Base-by-base conservation (phyloP, 352 stramenopile species). In the Phytophthora pistaciae region DNA sequence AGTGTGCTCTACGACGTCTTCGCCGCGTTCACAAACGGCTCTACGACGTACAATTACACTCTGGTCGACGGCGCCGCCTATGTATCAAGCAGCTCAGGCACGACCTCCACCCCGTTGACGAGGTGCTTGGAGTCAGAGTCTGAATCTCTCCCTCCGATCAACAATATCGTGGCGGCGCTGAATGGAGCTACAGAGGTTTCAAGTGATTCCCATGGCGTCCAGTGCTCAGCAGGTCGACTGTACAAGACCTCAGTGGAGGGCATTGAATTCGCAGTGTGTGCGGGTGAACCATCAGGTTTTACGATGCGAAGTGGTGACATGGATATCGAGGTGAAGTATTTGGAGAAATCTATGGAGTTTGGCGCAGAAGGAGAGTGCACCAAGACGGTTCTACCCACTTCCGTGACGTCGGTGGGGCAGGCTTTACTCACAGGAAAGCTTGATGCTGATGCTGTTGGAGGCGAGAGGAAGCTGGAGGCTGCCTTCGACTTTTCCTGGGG, bases 1-100 rank as follows among this genome's bases (percentile, higher is more conserved):
- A 61, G 27, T 13, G 59, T 83, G 21, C 38, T 64, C 8, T 85
- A 77, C 60, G 52, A 81, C 44, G 58, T 36, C 3, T 69, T 68
- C 33, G 38, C 62, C 13, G 29, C 57, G 1, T 70, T 76, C 18
- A 21, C 36, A n/a, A 49, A 75, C 46, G 58, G 59, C 14, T 13
- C 40, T 11, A 21, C 29, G 9, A 20, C n/a, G 6, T 65, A 74
- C 27, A 72, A 67, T 52, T 80, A 75, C 58, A 68, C 60, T n/a
- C 31, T 78, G n/a, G 23, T 82, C n/a, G 18, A 69, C 36, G 64
- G 70, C 14, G 40, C 40, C 29, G 55, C 62, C 6, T 79, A 75
- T 57, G 29, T 60, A 1, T 66, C 70, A 20, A 70, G 44, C 14
- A 75, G 46, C 56, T 57, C 46, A 21, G 10, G n/a, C n/a, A 56